Conservation (phyloP, 495 filamentous ascomycete species). For the Pseudomonodictys pantanalensis region DNA sequence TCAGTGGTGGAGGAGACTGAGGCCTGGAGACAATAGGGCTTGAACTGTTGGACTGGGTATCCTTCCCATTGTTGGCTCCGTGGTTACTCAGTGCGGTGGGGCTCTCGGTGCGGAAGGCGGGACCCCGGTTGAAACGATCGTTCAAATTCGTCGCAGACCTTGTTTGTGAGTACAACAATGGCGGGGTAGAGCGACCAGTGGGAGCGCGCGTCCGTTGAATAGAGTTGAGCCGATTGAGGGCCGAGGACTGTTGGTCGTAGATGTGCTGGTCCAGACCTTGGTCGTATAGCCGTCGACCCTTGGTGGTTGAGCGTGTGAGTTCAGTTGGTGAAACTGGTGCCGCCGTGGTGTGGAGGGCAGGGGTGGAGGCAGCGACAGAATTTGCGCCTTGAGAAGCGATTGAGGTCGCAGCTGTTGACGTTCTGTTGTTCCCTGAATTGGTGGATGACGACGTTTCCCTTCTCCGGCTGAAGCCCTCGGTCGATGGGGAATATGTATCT, state of each 20-base stretch:
- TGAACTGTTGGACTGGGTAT: constrained; percentile 37
- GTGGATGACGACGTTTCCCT: constrained; percentile 86
- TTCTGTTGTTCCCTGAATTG: constrained; percentile 68
- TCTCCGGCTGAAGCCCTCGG: constrained; percentile 64
- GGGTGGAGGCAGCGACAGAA: constrained; percentile 38
- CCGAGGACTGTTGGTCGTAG: constrained; percentile 75
- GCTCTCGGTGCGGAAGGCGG: constrained; percentile 43
- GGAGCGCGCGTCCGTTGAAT: constrained; percentile 58
- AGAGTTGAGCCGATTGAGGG: constrained; percentile 74
- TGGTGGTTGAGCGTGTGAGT: constrained; percentile 52
- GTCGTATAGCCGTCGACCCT: constrained; percentile 79
- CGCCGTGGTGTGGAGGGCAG: constrained; percentile 17
- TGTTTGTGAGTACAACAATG: constrained; percentile 41
- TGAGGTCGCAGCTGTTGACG: constrained; percentile 90
- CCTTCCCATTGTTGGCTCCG: constrained; percentile 38
- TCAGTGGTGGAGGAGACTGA: constrained; percentile 59
- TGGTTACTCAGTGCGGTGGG: constrained; percentile 46
- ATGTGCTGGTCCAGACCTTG: constrained; percentile 74
- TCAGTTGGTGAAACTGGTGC: constrained; percentile 36
- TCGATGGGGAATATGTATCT: constrained; percentile 53
- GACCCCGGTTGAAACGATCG: constrained; percentile 54
- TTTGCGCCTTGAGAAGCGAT: constrained; percentile 69
- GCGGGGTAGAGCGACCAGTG: constrained; percentile 48
- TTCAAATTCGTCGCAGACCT: constrained; percentile 57
- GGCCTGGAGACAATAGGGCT: constrained; percentile 48